Conservation (phyloP, 768 basidiomycete species). For the Plicaturopsis crispa region DNA sequence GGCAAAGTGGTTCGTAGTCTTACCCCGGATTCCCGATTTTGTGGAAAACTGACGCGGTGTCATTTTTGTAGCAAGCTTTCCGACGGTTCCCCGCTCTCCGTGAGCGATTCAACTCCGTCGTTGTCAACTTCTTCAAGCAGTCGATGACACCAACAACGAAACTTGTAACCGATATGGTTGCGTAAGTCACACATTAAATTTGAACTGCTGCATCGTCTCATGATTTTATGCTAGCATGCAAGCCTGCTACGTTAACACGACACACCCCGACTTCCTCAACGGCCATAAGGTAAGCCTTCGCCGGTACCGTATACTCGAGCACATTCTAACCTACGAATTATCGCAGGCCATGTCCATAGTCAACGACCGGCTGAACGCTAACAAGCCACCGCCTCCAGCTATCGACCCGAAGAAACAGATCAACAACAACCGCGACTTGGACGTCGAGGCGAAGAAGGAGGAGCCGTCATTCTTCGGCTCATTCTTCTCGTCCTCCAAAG, state of each 20-base stretch:
- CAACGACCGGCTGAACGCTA: conserved; percentile 72
- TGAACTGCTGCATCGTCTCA: neutral
- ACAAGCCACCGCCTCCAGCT: conserved; percentile 55
- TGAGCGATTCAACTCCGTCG: conserved; percentile 92
- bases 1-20: conserved; percentile 67
- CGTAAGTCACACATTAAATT: conserved; percentile 43
- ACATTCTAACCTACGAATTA: conserved; percentile 1
- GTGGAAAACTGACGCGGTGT: too few relatives aligned
- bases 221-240: conserved; percentile 63
- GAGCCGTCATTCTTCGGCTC: conserved; percentile 91
- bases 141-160: conserved; percentile 94
- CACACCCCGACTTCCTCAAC: conserved; percentile 96
- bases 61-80: conserved; percentile 81
- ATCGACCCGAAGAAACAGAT: conserved; percentile 68
- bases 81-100: conserved; percentile 93
- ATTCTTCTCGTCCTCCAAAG: conserved; percentile 75
- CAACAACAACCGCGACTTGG: conserved; percentile 94
- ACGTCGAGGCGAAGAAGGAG: conserved; percentile 84
- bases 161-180: conserved; percentile 86
- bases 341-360: conserved; percentile 82
- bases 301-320: neutral
- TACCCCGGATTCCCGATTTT: too few relatives aligned
- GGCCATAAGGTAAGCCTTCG: conserved; percentile 67
- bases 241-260: conserved; percentile 98
- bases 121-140: conserved; percentile 94